phyloP scores from a whole-genome alignment of 805 yeast genomes.

The Saccharomycopsis sp. region DNA sequence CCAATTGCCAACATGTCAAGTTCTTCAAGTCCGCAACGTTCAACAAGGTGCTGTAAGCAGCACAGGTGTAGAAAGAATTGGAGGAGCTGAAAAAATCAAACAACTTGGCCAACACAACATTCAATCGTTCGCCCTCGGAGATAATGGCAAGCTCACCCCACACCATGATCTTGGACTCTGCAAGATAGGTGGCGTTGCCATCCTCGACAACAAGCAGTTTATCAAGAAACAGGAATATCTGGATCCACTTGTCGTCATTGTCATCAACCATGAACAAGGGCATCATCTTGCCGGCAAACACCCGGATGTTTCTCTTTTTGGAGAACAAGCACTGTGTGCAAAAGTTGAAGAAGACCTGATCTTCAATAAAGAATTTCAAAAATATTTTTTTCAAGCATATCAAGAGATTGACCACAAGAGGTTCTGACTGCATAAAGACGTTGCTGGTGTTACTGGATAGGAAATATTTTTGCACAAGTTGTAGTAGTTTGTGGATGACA shows the following conservation, averaged over 20 bases:
- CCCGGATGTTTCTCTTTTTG: conserved; percentile 46
- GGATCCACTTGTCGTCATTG: conserved; percentile 27
- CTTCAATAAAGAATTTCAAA: conserved; percentile 38
- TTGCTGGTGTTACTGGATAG: conserved; percentile 24
- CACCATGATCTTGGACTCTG: conserved; percentile 25
- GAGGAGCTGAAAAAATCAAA: conserved; percentile 57
- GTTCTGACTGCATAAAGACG: conserved; percentile 23
- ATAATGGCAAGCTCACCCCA: conserved; percentile 60
- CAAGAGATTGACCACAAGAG: conserved; percentile 36
- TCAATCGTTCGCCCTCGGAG: conserved; percentile 58
- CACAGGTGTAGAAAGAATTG: conserved; percentile 56
- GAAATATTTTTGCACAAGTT: conserved; percentile 23
- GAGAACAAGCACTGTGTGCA: conserved; percentile 31
- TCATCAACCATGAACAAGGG: conserved; percentile 41
- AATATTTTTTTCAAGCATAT: conserved; percentile 40
- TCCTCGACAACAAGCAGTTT: conserved; percentile 12
- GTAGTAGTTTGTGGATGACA: conserved; percentile 3
- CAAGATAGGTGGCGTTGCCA: too few species aligned
- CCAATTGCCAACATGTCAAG: conserved; percentile 67
- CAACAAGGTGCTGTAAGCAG: conserved; percentile 58
- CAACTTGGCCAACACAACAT: conserved; percentile 54
- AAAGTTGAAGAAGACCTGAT: conserved; percentile 33
- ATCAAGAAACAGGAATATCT: conserved; percentile 16
- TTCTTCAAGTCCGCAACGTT: conserved; percentile 47
- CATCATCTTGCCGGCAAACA: conserved; percentile 42